Base-by-base conservation (phyloP, 176 grass and related monocot species). In the Musa schizocarpa region DNA sequence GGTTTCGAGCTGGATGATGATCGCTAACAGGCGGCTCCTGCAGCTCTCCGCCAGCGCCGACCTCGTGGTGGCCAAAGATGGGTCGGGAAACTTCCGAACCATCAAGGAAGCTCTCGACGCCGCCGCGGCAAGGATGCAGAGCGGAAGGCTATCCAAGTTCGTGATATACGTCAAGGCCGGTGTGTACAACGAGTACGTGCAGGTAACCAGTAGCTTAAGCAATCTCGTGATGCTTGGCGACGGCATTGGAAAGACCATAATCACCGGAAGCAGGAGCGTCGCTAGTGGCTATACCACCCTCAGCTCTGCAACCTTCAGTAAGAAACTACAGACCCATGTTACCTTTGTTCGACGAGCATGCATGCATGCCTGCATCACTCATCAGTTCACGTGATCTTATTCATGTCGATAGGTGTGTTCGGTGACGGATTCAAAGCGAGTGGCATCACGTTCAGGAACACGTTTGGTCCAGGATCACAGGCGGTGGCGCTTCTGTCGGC, bases 251-350 rank as follows among this genome's bases (percentile, higher is more conserved):
- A 76, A 55, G 63, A 80, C 77, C 9, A 55, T 80, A 22, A 62
- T 85, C 8, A 85, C 83, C 43, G 83, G 83, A 16, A 63, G 68
- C 53, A 52, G 72, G n/a, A 85, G 68, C 34, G 83, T 85, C 3
- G 71, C 63, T 1, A 78, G 76, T 71, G 83, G 83, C 65, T 85
- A 70, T 62, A 85, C 83, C 21, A 85, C 83, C 62, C 79, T 80
- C 52, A 75, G 83, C 50, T 85, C 72, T 9, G 83, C 83, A 27
- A 82, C 81, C 34, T 82, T 82, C 54, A 74, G 81, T 82, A 71
- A 74, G 72, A 11, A 50, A 71, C 11, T 11, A 27, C 11, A 13
- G n/a, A 65, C 0, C 23, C 9, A 65, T 2, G 12, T 14, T 1
- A 13, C 11, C 23, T 25, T 27, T 12, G 23, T 12, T 65, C 57